Evolutionary conservation across 176 grass and related monocot genomes (phyloP), one percentile per base, ranked within the genome.

Genomic region (Eremochloa ophiuroides): DNA sequence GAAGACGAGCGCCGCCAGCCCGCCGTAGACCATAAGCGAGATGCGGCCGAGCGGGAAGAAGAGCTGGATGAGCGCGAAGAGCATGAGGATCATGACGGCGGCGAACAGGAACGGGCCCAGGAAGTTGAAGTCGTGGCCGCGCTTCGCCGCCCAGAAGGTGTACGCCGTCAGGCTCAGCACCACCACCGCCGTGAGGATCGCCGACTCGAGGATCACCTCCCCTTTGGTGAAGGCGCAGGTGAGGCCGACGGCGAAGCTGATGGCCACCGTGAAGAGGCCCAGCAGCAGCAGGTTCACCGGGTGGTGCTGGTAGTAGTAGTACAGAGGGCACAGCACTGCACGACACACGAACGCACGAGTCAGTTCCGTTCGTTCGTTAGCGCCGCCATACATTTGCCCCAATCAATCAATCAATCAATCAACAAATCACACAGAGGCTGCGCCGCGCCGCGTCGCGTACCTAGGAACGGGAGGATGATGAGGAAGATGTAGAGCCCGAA

Each of bases 111-210:
- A 94, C 8, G 92, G 92, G 23, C 95, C 95, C 8, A 98, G 83
- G 85, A 98, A 98, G 80, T 41, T 94, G 85, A 94, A 94, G 85
- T 98, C 95, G 53, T 94, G 85, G 14, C 95, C 95, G 8, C 88
- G 87, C 64, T 27, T 83, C 0, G 92, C 95, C 1, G 95, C 95
- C 95, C 92, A 98, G 82, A 98, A 98, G 7, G 95, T 98, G 92
- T 98, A 94, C 16, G 86, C 71, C 25, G 92, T 98, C 74, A 98
- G 90, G 81, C 95, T 94, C 25, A 98, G n/a, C 18, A 94, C 95
- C 58, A 94, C 95, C 12, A 91, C 85, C 8, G 92, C 75, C 25
- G 95, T 98, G 10, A 98, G 86, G 85, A 98, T 84, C 0, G 74
- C 90, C 6, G 95, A 93, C 73, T 98, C 95, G 18, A 98, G 90